Percentiles rank a stretch among this genome's conserved stretches.
These are phyloP conservation scores for Chionographis japonica DNA, from an alignment of 106 monocot genomes.

Conservation along the genomic window DNA sequence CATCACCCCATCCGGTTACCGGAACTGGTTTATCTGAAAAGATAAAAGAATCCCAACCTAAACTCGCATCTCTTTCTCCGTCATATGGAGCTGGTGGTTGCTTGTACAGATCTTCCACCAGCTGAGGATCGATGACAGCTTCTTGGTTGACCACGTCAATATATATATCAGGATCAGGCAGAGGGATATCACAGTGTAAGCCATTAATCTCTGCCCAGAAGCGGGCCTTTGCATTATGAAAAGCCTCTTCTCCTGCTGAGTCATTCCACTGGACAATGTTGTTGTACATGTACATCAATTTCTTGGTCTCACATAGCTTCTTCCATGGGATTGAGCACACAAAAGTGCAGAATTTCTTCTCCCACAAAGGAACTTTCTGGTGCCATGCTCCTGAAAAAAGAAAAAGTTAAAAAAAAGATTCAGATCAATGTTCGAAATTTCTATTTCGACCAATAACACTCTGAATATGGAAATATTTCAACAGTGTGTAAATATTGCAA, in stretches of 20 bases:
- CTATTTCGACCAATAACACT: too few species aligned
- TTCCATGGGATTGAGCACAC: conserved; percentile 4
- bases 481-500: too few species aligned
- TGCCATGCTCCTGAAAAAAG: not conserved
- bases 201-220: conserved; percentile 9
- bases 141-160: conserved; percentile 13
- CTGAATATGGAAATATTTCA: too few species aligned
- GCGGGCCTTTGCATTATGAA: conserved; percentile 3
- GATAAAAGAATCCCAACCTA: conserved; percentile 11
- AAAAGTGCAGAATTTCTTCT: conserved; percentile 2
- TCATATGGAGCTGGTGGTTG: not conserved
- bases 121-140: conserved; percentile 9
- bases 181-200: not conserved
- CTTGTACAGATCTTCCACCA: conserved; percentile 4
- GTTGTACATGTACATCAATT: not conserved
- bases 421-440: not conserved
- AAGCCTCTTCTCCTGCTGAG: conserved; percentile 11
- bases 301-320: not conserved
- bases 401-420: not conserved
- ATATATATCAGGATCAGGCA: conserved; percentile 12
- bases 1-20: conserved; percentile 10
- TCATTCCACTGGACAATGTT: conserved; percentile 9
- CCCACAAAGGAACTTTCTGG: conserved; percentile 3
- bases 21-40: conserved; percentile 8
- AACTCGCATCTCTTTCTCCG: not conserved